Evolutionary conservation across 495 filamentous ascomycete species (phyloP).

Genomic region (Penicillium salamii): DNA sequence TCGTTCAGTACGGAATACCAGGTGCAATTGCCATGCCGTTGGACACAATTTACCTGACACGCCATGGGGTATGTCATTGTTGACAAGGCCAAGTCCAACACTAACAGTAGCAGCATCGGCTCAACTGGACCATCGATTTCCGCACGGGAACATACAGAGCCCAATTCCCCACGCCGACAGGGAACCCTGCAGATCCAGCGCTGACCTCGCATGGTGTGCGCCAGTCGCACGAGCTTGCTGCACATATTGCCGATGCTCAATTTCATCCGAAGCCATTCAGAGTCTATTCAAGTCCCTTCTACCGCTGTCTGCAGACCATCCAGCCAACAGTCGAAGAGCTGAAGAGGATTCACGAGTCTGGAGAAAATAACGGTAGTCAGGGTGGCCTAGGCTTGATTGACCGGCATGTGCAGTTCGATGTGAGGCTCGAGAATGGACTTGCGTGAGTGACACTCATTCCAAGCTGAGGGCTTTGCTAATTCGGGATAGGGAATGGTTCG

Average conservation of each 20-base stretch:
- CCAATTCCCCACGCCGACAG: slow-evolving; percentile 72
- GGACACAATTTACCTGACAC: slow-evolving; percentile 79
- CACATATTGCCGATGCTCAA: slow-evolving; percentile 54
- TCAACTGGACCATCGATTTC: slow-evolving; percentile 80
- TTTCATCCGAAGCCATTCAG: slow-evolving; percentile 62
- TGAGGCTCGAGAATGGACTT: slow-evolving; percentile 72
- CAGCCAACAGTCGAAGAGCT: slow-evolving; percentile 61
- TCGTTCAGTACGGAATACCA: background rate
- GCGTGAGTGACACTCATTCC: slow-evolving; percentile 44
- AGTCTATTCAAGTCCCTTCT: slow-evolving; percentile 85
- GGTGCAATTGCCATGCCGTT: slow-evolving; percentile 44
- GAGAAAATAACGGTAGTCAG: background rate
- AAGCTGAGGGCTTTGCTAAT: background rate
- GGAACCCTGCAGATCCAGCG: slow-evolving; percentile 81
- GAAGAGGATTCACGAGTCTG: slow-evolving; percentile 20
- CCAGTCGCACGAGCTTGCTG: slow-evolving; percentile 77
- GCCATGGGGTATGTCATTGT: slow-evolving; percentile 69
- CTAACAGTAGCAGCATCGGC: slow-evolving; percentile 65
- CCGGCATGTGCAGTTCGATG: slow-evolving; percentile 34
- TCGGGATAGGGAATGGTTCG: slow-evolving; percentile 80
- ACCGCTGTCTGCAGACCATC: slow-evolving; percentile 89
- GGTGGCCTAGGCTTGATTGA: slow-evolving; percentile 14
- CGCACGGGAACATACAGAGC: slow-evolving; percentile 69
- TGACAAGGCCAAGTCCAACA: slow-evolving; percentile 9
- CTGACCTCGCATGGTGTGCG: slow-evolving; percentile 80